Evolutionary conservation across 495 filamentous ascomycete genomes (phyloP), one percentile per base, ranked within the genome.

Genomic region (Cercophora scortea): DNA sequence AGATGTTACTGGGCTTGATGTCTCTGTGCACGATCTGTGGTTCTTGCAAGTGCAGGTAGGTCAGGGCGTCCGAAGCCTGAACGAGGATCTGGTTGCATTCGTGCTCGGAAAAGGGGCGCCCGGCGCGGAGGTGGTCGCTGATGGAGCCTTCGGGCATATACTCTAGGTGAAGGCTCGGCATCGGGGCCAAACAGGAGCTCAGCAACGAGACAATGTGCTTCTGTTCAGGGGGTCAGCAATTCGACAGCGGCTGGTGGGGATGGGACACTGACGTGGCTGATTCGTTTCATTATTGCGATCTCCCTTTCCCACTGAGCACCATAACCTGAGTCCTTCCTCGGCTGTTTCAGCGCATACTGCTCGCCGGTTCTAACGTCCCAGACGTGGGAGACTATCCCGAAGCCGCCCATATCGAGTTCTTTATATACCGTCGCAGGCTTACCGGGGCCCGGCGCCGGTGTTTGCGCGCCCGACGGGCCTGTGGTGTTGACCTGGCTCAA

Each of bases 121-220:
- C 16, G 32, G 13, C 32, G n/a, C 11, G 16, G 32, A 48, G 46
- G 34, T 50, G 48, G 38, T 41, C 38, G 36, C 25, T 10, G 25
- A 50, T 58, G 33, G 63, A 63, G 32, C 45, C 54, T 12, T 17
- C 47, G 19, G 57, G 53, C 17, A 53, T 16, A 6, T 45, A 50
- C 42, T 50, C 48, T 4, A 50, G 19, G 17, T 42, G 25, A 10
- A 52, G 25, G 12, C 12, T 16, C 15, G 43, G 42, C 32, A 17
- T 12, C 33, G 42, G 43, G 33, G 8, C 11, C 46, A n/a, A 25
- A 38, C 34, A 18, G 8, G 15, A 48, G n/a, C 38, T 6, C 10
- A 48, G 33, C 15, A 48, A 38, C n/a, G 46, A 38, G 19, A 48
- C 46, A 33, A 48, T 48, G 18, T 48, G 46, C n/a, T 19, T 48